Conservation (phyloP, 2,329 filamentous ascomycete genomes). For the Keithomyces neogunnii region DNA sequence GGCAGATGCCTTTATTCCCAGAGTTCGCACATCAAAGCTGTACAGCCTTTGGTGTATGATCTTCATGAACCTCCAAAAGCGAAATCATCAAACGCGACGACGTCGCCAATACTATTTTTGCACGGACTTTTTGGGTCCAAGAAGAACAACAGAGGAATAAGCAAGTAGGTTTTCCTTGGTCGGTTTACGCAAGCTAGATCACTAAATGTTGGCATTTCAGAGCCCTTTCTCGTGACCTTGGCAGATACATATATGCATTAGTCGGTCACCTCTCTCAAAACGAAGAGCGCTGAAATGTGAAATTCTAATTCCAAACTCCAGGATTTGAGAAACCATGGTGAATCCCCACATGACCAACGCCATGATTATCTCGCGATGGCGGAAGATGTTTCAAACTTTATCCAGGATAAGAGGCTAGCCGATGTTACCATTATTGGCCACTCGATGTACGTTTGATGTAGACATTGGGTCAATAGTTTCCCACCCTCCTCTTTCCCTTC, state of each 20-base stretch:
- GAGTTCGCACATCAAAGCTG: not conserved
- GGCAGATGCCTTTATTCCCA: not conserved
- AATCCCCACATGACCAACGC: conserved; percentile 65
- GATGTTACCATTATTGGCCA: conserved; percentile 78
- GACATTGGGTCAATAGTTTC: not conserved
- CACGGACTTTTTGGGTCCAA: conserved; percentile 94
- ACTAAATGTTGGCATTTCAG: conserved; percentile 32
- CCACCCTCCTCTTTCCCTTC: too few relatives aligned
- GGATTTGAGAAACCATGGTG: conserved; percentile 91
- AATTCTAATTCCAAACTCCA: conserved; percentile 22
- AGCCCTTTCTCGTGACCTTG: conserved; percentile 71
- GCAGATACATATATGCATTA: conserved; percentile 72
- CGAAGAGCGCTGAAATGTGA: not conserved
- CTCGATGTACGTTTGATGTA: conserved; percentile 59
- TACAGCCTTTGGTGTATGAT: conserved; percentile 50
- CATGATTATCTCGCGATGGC: conserved; percentile 83
- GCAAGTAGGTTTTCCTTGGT: conserved; percentile 60
- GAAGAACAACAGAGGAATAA: conserved; percentile 88
- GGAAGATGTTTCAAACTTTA: conserved; percentile 72
- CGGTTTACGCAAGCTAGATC: not conserved
- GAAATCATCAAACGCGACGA: conserved; percentile 25
- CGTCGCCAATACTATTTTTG: conserved; percentile 70
- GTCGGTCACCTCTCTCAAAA: conserved; percentile 34
- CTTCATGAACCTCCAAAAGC: conserved; percentile 50
- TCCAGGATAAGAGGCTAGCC: conserved; percentile 60